Percentiles rank a stretch among this genome's conserved stretches.
Evolutionary conservation across 1,284 basidiomycete genomes (phyloP).

Genomic region (Acaromyces ingoldii): DNA sequence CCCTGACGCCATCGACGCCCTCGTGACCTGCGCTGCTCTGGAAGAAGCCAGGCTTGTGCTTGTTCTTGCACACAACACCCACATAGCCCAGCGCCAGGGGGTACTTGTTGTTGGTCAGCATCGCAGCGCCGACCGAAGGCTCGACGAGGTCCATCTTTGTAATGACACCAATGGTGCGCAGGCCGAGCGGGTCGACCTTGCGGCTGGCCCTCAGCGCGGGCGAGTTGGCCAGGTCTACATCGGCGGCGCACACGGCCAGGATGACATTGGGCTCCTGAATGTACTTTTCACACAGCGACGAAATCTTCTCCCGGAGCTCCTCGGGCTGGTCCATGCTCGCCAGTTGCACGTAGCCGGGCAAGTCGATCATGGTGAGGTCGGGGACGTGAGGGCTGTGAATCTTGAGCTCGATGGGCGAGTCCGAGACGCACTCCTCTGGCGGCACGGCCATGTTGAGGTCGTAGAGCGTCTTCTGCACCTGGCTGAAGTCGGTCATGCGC

Average conservation of each 20-base stretch:
- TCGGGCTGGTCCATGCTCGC: constrained; percentile 93
- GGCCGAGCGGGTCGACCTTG: constrained; percentile 86
- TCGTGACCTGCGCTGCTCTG: constrained; percentile 32
- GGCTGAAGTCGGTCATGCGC: constrained; percentile 79
- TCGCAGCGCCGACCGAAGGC: constrained; percentile 72
- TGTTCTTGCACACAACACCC: constrained; percentile 73
- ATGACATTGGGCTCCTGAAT: constrained; percentile 97
- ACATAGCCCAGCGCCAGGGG: constrained; percentile 96
- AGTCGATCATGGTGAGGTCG: constrained; percentile 91
- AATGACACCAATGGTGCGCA: constrained; percentile 92
- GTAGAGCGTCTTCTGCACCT: constrained; percentile 85
- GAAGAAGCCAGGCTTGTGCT: constrained; percentile 25
- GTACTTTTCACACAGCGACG: constrained; percentile 84
- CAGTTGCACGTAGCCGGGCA: constrained; percentile 96
- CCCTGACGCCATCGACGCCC: constrained; percentile 15
- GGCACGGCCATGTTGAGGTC: constrained; percentile 94
- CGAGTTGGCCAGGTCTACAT: constrained; percentile 97
- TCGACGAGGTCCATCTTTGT: constrained; percentile 98
- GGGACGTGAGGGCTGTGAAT: constrained; percentile 95
- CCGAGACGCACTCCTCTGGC: constrained; percentile 79
- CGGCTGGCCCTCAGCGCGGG: constrained; percentile 88
- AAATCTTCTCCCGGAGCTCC: constrained; percentile 85
- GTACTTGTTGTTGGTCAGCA: constrained; percentile 85
- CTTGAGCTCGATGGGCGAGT: constrained; percentile 89
- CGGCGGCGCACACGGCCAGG: constrained; percentile 92